Conservation (phyloP, 2,329 filamentous ascomycete species). For the Drechmeria coniospora region DNA sequence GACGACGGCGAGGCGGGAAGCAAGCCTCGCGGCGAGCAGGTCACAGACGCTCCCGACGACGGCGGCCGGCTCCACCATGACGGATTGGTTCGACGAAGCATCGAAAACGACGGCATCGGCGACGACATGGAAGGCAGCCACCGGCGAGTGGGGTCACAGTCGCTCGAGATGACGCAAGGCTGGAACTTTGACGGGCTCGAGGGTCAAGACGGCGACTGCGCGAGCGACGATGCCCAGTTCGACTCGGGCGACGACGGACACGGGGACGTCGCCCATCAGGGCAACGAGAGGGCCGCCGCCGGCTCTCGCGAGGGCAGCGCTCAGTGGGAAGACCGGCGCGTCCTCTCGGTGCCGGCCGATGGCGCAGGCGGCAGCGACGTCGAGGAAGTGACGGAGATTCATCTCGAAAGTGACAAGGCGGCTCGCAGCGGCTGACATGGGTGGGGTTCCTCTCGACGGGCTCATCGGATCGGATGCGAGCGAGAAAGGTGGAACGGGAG, state of each 20-base stretch:
- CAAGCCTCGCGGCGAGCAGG: conserved; percentile 18
- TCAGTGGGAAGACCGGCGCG: conserved; percentile 17
- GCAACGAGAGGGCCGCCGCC: conserved; percentile 15
- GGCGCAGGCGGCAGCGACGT: conserved; percentile 21
- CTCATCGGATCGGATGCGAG: no score
- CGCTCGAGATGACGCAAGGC: conserved; percentile 18
- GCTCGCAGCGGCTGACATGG: conserved; percentile 6
- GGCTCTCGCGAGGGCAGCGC: conserved; percentile 4
- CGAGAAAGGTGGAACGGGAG: no score
- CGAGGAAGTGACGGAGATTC: conserved; percentile 34
- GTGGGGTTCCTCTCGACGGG: no score
- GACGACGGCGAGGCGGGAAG: conserved; percentile 52
- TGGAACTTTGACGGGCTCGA: conserved; percentile 32
- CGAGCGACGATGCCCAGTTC: conserved; percentile 28
- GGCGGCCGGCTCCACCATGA: conserved; percentile 20
- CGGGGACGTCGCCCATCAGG: conserved; percentile 11
- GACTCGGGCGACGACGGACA: conserved; percentile 22
- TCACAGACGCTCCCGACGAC: conserved; percentile 11
- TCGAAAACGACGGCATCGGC: conserved; percentile 36
- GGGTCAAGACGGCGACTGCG: conserved; percentile 19
- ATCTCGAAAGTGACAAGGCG: conserved; percentile 25
- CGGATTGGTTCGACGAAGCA: conserved; percentile 22
- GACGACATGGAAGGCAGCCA: conserved; percentile 23
- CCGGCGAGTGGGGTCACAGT: conserved; percentile 12
- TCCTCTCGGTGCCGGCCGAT: conserved; percentile 24